These are phyloP conservation scores for Paecilomyces formosus DNA, from an alignment of 2,329 filamentous ascomycete species.

Conservation along the genomic window DNA sequence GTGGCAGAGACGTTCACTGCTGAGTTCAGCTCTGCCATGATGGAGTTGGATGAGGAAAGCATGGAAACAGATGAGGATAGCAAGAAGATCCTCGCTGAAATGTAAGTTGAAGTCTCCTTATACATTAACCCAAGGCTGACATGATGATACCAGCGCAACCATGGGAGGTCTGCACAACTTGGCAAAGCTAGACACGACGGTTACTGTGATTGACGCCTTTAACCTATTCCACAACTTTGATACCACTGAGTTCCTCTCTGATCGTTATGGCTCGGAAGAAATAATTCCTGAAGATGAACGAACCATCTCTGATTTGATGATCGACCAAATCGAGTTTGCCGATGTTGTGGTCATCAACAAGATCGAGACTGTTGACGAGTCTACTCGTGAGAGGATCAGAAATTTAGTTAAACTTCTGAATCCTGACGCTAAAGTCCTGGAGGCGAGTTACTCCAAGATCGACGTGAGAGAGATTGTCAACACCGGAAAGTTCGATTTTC, in stretches of 20 bases:
- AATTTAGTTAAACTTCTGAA: slow-evolving; percentile 56
- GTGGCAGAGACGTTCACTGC: slow-evolving; percentile 66
- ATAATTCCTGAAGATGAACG: slow-evolving; percentile 61
- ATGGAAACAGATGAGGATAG: slow-evolving; percentile 35
- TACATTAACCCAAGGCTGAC: slow-evolving; percentile 7
- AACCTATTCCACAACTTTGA: slow-evolving; percentile 66
- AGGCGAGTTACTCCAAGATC: slow-evolving; percentile 52
- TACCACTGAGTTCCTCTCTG: slow-evolving; percentile 59
- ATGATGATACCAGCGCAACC: slow-evolving; percentile 31
- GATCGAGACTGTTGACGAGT: slow-evolving; percentile 51
- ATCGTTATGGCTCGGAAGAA: slow-evolving; percentile 52
- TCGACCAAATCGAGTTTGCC: slow-evolving; percentile 71
- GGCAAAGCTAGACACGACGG: slow-evolving; percentile 61
- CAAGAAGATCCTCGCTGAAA: slow-evolving; percentile 38
- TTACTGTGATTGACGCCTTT: slow-evolving; percentile 67
- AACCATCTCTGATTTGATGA: slow-evolving; percentile 67
- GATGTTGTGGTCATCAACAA: slow-evolving; percentile 69
- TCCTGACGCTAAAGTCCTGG: slow-evolving; percentile 57
- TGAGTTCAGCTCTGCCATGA: slow-evolving; percentile 43
- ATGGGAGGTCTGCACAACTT: slow-evolving; percentile 60
- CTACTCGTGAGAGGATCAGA: slow-evolving; percentile 41
- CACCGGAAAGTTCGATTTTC: slow-evolving; percentile 58
- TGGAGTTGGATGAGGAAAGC: slow-evolving; percentile 42
- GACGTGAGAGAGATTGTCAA: slow-evolving; percentile 58
- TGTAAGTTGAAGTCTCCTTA: slow-evolving; percentile 29